A percentile compares a stretch with the other conserved stretches of the same genome.
Conservation (phyloP, 345 rosid species). For the Brassica juncea region DNA sequence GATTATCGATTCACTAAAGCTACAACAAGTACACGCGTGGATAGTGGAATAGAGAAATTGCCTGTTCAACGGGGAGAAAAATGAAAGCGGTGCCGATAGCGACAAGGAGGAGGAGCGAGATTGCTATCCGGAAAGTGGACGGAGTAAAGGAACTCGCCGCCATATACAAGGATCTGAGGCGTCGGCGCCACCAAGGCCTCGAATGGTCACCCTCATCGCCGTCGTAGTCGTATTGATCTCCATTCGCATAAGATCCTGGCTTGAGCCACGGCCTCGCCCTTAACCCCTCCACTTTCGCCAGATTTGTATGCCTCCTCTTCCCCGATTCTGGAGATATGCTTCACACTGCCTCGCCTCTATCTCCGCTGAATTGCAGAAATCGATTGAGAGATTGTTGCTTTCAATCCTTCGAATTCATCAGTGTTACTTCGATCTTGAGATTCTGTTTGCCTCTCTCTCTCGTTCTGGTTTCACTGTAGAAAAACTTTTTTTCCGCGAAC, state of each 20-base stretch:
- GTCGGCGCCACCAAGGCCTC: constrained; percentile 45
- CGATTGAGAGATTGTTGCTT: constrained; percentile 12
- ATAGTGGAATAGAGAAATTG: constrained; percentile 2
- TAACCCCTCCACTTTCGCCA: constrained; percentile 45
- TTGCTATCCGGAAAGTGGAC: constrained; percentile 42
- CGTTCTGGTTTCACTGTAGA: constrained; percentile 18
- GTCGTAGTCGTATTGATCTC: constrained; percentile 24
- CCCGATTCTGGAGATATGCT: constrained; percentile 9
- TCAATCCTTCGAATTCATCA: constrained; percentile 34
- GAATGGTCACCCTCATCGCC: constrained; percentile 35
- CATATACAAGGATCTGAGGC: constrained; percentile 41
- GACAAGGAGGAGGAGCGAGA: constrained; percentile 45
- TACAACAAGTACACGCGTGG: not conserved
- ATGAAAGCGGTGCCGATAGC: constrained; percentile 41
- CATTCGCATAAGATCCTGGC: constrained; percentile 37
- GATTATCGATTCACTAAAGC: not conserved
- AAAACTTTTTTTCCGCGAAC: constrained; percentile 20
- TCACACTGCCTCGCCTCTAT: constrained; percentile 8
- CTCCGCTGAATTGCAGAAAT: constrained; percentile 12
- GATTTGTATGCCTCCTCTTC: constrained; percentile 22
- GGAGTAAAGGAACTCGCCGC: constrained; percentile 31
- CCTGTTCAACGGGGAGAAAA: constrained; percentile 51
- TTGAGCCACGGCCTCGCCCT: constrained; percentile 45
- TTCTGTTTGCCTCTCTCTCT: constrained; percentile 16
- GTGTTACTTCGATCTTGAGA: constrained; percentile 35